phyloP scores from a whole-genome alignment of 73 alveolate genomes.

The Paramecium sonneborni region DNA sequence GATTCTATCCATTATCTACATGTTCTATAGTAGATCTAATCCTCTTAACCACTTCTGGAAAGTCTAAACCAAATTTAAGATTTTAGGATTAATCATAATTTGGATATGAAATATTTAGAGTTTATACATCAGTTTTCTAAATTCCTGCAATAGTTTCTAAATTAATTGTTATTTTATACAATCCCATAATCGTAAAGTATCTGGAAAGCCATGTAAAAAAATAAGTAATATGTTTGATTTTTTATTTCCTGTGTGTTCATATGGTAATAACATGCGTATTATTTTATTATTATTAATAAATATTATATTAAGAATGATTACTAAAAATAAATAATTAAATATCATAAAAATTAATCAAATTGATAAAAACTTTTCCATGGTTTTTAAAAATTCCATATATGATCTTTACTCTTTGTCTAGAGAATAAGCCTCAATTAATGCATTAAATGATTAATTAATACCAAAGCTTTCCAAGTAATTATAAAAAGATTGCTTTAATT shows the following conservation, averaged over 20 bases:
- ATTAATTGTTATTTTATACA: background rate
- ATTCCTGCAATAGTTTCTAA: constrained; percentile 36
- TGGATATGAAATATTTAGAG: constrained; percentile 54
- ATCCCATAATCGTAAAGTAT: constrained; percentile 60
- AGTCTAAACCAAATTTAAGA: constrained; percentile 29
- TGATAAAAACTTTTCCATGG: too few relatives aligned
- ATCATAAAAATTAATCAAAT: too few relatives aligned
- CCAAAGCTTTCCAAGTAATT: background rate
- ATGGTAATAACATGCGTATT: constrained; percentile 53
- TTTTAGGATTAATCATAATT: constrained; percentile 4
- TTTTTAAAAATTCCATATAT: background rate
- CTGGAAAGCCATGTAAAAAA: constrained; percentile 67
- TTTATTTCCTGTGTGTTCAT: constrained; percentile 62
- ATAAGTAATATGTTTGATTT: constrained; percentile 47
- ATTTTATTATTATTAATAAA: background rate
- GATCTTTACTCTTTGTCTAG: constrained; percentile 47
- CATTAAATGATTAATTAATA: background rate
- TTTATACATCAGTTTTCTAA: background rate
- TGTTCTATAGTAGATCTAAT: constrained; percentile 50
- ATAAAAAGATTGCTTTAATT: background rate
- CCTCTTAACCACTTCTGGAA: constrained; percentile 53
- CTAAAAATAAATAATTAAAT: background rate
- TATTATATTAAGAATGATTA: background rate
- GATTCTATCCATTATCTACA: constrained; percentile 24
- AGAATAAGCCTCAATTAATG: constrained; percentile 1